Percentiles rank a stretch among this genome's conserved stretches.
Evolutionary conservation across 345 rosid species (phyloP).

Genomic region (Brassica juncea): DNA sequence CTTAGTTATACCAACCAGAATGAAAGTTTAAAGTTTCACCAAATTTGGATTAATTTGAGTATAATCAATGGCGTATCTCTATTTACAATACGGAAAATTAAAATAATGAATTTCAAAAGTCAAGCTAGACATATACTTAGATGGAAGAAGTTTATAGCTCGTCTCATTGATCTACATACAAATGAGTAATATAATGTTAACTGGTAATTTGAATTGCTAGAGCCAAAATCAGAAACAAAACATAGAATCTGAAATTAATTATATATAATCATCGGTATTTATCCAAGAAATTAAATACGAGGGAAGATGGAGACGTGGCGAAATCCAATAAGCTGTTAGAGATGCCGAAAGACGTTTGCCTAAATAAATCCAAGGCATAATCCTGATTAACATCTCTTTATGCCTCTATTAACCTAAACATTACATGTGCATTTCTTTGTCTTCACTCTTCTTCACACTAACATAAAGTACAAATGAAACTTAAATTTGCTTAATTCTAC

Average conservation of each 20-base stretch:
- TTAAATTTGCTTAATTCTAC: neutral
- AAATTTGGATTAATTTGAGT: neutral
- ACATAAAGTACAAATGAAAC: neutral
- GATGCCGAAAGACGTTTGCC: constrained; percentile 32
- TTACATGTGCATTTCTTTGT: constrained; percentile 36
- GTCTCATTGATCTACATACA: neutral
- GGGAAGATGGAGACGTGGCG: constrained; percentile 21
- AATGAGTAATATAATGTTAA: neutral
- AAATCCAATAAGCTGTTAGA: constrained; percentile 15
- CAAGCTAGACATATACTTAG: neutral
- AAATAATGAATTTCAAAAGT: neutral
- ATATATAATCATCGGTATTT: neutral
- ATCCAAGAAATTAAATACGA: neutral
- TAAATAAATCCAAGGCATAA: constrained; percentile 36
- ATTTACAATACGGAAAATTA: neutral
- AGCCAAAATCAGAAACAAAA: neutral
- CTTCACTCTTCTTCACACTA: constrained; percentile 11
- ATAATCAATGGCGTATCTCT: neutral
- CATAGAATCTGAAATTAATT: neutral
- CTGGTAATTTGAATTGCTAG: neutral
- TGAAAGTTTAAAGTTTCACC: neutral
- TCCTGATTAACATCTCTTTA: constrained; percentile 27
- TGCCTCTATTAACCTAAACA: constrained; percentile 29
- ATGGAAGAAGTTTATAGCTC: neutral
- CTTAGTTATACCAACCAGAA: neutral